phyloP scores from a whole-genome alignment of 2,329 filamentous ascomycete genomes.

The Diaporthe helianthi region DNA sequence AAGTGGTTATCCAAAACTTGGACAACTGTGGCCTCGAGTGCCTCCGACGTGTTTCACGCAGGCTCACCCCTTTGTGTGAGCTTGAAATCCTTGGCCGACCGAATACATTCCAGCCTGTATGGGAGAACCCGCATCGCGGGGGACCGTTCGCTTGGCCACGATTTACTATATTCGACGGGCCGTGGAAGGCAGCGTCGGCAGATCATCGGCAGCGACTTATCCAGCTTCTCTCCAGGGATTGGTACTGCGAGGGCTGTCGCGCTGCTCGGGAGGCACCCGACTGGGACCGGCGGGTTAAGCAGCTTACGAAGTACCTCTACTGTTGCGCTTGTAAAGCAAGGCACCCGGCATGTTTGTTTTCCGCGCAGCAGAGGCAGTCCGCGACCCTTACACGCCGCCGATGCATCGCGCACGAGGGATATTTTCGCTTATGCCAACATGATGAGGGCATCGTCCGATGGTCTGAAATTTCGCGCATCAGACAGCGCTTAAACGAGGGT shows the following conservation, averaged over 20 bases:
- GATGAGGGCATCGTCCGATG: background rate
- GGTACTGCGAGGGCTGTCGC: slow-evolving; percentile 1
- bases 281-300: background rate
- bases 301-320: background rate
- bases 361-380: background rate
- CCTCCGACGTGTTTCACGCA: slow-evolving; percentile 12
- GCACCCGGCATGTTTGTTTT: slow-evolving; percentile 18
- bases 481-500: too few relatives aligned
- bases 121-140: rapidly evolving
- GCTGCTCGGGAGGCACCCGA: background rate
- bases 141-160: slow-evolving; percentile 3
- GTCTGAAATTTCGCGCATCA: too few relatives aligned
- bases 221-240: background rate
- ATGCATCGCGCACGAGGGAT: slow-evolving; percentile 16
- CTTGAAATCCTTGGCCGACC: background rate
- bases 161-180: background rate
- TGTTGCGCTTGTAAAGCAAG: background rate
- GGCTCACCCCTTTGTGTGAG: background rate
- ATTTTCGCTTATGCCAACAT: slow-evolving; percentile 5
- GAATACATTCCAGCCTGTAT: background rate
- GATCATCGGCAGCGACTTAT: background rate
- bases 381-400: background rate
- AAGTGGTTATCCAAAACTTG: slow-evolving; percentile 1
- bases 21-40: slow-evolving; percentile 19
- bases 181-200: background rate